These are phyloP conservation scores for Dimocarpus longan DNA, from an alignment of 345 rosid species.

Conservation along the genomic window DNA sequence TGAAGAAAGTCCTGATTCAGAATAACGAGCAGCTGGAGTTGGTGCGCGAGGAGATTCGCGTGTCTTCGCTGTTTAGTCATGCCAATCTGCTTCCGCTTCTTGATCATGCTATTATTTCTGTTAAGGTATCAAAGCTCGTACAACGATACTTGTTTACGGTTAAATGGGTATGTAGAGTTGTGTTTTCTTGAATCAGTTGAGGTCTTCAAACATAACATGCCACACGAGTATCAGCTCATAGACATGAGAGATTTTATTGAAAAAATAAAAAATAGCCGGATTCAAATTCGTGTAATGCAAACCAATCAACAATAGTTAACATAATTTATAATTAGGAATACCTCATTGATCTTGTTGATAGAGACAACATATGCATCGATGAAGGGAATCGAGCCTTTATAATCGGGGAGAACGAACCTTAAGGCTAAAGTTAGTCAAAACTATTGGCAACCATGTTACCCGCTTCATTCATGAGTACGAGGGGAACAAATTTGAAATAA, in stretches of 20 bases:
- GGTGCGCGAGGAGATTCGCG: conserved; percentile 92
- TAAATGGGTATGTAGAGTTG: background rate
- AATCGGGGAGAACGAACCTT: background rate
- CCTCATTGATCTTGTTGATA: background rate
- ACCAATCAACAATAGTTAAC: background rate
- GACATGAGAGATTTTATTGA: no score
- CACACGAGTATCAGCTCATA: no score
- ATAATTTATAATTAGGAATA: background rate
- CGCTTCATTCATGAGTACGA: background rate
- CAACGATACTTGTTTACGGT: background rate
- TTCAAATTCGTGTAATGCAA: background rate
- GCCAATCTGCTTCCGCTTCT: conserved; percentile 92
- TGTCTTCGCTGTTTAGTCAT: conserved; percentile 87
- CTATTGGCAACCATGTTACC: background rate
- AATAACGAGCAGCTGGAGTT: conserved; percentile 81
- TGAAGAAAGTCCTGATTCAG: conserved; percentile 97
- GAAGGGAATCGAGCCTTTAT: background rate
- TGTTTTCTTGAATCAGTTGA: background rate
- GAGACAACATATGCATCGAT: background rate
- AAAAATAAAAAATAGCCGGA: background rate
- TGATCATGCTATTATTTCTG: conserved; percentile 90
- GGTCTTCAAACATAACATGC: background rate
- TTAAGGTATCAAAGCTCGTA: conserved; percentile 53
- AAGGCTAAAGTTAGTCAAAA: background rate
- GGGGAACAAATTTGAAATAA: background rate